phyloP scores from a whole-genome alignment of 2,329 filamentous ascomycete genomes.

The Cordyceps farinosa region DNA sequence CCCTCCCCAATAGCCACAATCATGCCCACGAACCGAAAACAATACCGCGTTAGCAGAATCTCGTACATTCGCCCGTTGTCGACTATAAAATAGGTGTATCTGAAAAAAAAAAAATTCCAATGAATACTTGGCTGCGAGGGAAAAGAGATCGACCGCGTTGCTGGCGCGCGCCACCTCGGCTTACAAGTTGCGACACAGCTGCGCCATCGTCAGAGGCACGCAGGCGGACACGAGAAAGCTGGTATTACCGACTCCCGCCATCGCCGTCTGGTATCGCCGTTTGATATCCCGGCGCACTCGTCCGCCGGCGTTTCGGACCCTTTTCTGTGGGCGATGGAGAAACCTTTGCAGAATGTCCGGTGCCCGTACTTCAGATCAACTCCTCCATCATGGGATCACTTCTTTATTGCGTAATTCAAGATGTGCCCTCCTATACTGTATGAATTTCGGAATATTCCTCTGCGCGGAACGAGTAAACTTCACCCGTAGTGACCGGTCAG shows the following conservation, averaged over 20 bases:
- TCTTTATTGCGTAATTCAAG: too few relatives aligned
- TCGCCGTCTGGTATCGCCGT: slow-evolving; percentile 21
- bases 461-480: too few relatives aligned
- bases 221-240: slow-evolving; percentile 27
- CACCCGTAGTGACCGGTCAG: too few relatives aligned
- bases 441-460: too few relatives aligned
- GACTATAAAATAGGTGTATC: slow-evolving; percentile 38
- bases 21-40: slow-evolving; percentile 27
- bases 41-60: slow-evolving; percentile 37
- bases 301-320: not conserved
- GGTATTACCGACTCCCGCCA: slow-evolving; percentile 25
- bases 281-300: slow-evolving; percentile 24
- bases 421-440: too few relatives aligned
- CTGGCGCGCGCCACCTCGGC: slow-evolving; percentile 18
- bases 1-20: slow-evolving; percentile 24
- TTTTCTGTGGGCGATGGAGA: not conserved
- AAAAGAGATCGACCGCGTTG: slow-evolving; percentile 27
- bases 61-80: slow-evolving; percentile 37
- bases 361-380: not conserved
- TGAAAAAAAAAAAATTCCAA: slow-evolving; percentile 33
- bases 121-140: slow-evolving; percentile 28
- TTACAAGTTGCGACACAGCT: slow-evolving; percentile 25
- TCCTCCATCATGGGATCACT: not conserved
- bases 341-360: not conserved
- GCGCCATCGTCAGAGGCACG: slow-evolving; percentile 26